These are phyloP conservation scores for Suillus sp. DNA, from an alignment of 768 basidiomycete genomes.

Conservation along the genomic window DNA sequence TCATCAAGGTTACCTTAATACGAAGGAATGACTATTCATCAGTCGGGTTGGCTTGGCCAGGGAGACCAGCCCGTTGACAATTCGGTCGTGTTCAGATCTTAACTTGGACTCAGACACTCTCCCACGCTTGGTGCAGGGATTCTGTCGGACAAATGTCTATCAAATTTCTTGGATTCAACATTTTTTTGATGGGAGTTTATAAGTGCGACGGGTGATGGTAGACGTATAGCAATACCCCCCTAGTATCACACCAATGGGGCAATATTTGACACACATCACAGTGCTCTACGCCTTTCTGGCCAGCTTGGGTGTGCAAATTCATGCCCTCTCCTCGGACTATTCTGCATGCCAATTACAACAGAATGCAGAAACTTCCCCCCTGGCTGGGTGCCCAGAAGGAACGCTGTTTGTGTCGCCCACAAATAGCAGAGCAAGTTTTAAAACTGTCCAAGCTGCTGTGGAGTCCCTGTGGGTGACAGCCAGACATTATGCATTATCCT, in stretches of 20 bases:
- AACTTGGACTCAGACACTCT: neutral
- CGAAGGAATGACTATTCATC: neutral
- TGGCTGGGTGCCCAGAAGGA: conserved; percentile 50
- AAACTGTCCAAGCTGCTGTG: conserved; percentile 30
- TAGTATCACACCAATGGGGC: neutral
- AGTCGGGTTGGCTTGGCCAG: neutral
- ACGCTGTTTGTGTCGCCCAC: conserved; percentile 35
- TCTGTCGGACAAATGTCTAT: neutral
- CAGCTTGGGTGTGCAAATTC: neutral
- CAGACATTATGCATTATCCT: neutral
- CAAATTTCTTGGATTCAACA: neutral
- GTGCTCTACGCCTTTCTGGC: conserved; percentile 1
- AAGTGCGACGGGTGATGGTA: neutral
- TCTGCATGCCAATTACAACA: conserved; percentile 53
- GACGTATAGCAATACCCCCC: neutral
- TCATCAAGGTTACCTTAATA: neutral
- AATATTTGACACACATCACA: neutral
- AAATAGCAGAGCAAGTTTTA: conserved; percentile 27
- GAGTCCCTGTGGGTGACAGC: conserved; percentile 41
- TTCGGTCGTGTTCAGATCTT: neutral
- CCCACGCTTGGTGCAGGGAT: neutral
- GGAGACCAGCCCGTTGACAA: neutral
- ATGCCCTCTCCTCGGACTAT: conserved; percentile 46
- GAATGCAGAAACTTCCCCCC: conserved; percentile 39
- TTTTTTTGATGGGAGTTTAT: neutral